Percentiles rank a stretch among this genome's conserved stretches.
These are phyloP conservation scores for Scedosporium boydii DNA, from an alignment of 2,329 filamentous ascomycete genomes.

Conservation along the genomic window DNA sequence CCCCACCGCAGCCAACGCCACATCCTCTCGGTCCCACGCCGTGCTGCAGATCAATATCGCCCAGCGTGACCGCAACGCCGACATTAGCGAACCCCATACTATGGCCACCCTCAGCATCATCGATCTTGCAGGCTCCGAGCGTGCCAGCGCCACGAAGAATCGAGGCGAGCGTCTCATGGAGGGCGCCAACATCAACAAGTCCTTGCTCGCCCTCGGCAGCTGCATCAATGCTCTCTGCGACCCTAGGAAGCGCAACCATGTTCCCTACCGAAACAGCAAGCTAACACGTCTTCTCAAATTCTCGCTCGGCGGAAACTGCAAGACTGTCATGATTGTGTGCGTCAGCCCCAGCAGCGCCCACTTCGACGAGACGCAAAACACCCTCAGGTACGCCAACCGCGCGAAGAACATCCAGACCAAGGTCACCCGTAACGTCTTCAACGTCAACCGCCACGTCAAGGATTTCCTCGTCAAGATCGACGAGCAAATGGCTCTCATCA, in stretches of 20 bases:
- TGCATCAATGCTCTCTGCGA: conserved; percentile 99
- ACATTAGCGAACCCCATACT: conserved; percentile 87
- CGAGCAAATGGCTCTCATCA: conserved; percentile 94
- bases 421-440: conserved; percentile 97
- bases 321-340: conserved; percentile 99
- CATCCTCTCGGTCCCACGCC: conserved; percentile 92
- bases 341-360: conserved; percentile 94
- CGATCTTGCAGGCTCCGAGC: conserved; percentile 89
- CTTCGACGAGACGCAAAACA: conserved; percentile 98
- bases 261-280: conserved; percentile 96
- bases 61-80: conserved; percentile 86
- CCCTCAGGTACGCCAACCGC: conserved; percentile 89
- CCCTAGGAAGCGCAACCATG: conserved; percentile 79
- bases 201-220: conserved; percentile 82
- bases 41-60: conserved; percentile 96
- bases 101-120: conserved; percentile 99
- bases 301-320: conserved; percentile 93
- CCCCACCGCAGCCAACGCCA: conserved; percentile 93
- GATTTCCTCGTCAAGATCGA: conserved; percentile 99
- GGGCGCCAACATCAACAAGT: conserved; percentile 99
- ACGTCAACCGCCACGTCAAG: conserved; percentile 97
- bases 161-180: conserved; percentile 83
- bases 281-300: conserved; percentile 93
- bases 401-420: conserved; percentile 99
- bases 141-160: conserved; percentile 94